Evolutionary conservation across 768 basidiomycete genomes (phyloP).

Genomic region (Lactarius deliciosus): DNA sequence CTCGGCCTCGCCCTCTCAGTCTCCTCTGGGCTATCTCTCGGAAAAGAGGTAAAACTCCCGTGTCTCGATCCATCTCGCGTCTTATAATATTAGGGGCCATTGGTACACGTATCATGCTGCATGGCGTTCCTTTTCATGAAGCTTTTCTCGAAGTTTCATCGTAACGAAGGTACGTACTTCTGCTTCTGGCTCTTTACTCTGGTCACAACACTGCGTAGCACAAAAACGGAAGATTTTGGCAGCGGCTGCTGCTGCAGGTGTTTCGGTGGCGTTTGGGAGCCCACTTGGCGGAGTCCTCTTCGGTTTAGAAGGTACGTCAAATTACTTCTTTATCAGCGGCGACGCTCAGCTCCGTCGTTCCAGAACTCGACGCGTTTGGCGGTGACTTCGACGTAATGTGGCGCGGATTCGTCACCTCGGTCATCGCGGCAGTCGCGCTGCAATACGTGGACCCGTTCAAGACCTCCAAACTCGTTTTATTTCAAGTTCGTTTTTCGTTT

Average conservation of each 20-base stretch:
- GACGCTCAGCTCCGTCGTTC: slow-evolving; percentile 2
- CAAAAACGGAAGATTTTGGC: slow-evolving; percentile 81
- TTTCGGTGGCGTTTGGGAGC: slow-evolving; percentile 86
- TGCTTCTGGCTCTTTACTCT: neutral
- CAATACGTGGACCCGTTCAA: slow-evolving; percentile 86
- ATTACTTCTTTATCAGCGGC: neutral
- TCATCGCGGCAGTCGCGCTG: slow-evolving; percentile 79
- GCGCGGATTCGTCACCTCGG: slow-evolving; percentile 88
- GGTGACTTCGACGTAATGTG: slow-evolving; percentile 78
- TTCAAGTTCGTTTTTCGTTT: slow-evolving; percentile 53
- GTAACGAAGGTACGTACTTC: slow-evolving; percentile 64
- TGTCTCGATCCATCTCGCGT: slow-evolving; percentile 7
- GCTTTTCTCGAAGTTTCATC: slow-evolving; percentile 66
- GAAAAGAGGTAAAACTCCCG: slow-evolving; percentile 65
- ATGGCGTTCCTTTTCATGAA: slow-evolving; percentile 70
- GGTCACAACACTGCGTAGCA: slow-evolving; percentile 40
- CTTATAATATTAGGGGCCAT: slow-evolving; percentile 54
- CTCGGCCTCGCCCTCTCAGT: slow-evolving; percentile 81
- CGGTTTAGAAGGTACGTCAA: slow-evolving; percentile 62
- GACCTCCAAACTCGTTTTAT: slow-evolving; percentile 79
- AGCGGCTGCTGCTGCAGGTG: slow-evolving; percentile 82
- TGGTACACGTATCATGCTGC: slow-evolving; percentile 85
- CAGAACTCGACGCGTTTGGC: slow-evolving; percentile 66
- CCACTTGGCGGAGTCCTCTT: slow-evolving; percentile 86
- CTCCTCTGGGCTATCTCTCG: slow-evolving; percentile 80